Conservation (phyloP, 164 flowering plant species). For the Berberis thunbergii region DNA sequence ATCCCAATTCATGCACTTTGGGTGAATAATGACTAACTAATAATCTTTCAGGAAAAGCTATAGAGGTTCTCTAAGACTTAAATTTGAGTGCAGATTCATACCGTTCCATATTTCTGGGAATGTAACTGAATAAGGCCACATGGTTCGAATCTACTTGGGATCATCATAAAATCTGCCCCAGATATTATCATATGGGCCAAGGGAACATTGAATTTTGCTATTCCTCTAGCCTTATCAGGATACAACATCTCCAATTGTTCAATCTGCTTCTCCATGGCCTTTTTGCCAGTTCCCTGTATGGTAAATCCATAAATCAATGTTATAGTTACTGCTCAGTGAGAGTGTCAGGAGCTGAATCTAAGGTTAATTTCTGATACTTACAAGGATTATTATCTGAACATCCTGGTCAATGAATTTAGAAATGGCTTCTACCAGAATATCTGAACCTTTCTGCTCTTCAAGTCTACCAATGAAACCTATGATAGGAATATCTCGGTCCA, state of each 20-base stretch:
- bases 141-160: conserved; percentile 93
- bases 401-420: conserved; percentile 43
- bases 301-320: not conserved
- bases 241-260: conserved; percentile 52
- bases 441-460: conserved; percentile 97
- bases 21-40: too few relatives aligned
- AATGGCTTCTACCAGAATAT: conserved; percentile 72
- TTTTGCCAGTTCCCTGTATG: conserved; percentile 85
- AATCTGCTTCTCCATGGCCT: conserved; percentile 68
- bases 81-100: conserved; percentile 11
- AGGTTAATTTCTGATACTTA: conserved; percentile 21
- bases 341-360: not conserved
- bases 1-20: too few relatives aligned
- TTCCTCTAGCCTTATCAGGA: conserved; percentile 68
- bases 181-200: conserved; percentile 87
- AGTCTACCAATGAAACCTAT: conserved; percentile 93
- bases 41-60: too few relatives aligned
- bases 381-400: conserved; percentile 74
- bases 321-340: too few relatives aligned
- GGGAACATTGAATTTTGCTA: conserved; percentile 77
- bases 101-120: conserved; percentile 93
- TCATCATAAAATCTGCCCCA: conserved; percentile 68
- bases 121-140: conserved; percentile 95
- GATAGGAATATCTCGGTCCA: conserved; percentile 58
- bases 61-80: too few relatives aligned